Conservation (phyloP, 176 grass and related monocot species). For the Raddia distichophylla region DNA sequence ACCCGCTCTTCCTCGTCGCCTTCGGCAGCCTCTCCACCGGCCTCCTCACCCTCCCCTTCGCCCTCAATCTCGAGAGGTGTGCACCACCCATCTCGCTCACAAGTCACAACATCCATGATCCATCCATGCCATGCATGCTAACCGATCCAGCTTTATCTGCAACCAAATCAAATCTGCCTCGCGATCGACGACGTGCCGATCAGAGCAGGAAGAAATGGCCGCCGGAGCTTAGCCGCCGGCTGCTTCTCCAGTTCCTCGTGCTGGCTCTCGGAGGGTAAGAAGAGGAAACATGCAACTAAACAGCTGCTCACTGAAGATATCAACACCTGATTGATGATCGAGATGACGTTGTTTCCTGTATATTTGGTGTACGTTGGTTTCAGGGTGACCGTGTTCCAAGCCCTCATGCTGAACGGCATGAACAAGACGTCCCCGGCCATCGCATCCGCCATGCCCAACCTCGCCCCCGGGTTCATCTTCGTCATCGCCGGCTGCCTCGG, state of each 20-base stretch:
- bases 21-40: conserved; percentile 65
- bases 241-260: conserved; percentile 57
- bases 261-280: conserved; percentile 68
- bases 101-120: not conserved
- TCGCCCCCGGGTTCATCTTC: conserved; percentile 76
- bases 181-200: too few species aligned
- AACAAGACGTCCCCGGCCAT: conserved; percentile 80
- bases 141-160: not conserved
- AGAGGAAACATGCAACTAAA: too few species aligned
- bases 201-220: conserved; percentile 72
- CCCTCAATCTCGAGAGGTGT: conserved; percentile 65
- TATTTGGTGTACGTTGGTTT: not conserved
- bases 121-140: not conserved
- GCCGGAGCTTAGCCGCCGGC: conserved; percentile 36
- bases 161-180: too few species aligned
- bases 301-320: too few species aligned
- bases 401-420: conserved; percentile 61
- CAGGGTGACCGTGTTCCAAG: conserved; percentile 67
- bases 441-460: conserved; percentile 72
- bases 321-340: not conserved
- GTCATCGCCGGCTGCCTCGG: conserved; percentile 61
- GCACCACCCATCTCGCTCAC: not conserved
- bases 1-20: conserved; percentile 72
- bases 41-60: conserved; percentile 56
- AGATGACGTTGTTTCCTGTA: not conserved